Evolutionary conservation across 2,329 filamentous ascomycete genomes (phyloP).

Genomic region (Pseudogymnoascus sp.): DNA sequence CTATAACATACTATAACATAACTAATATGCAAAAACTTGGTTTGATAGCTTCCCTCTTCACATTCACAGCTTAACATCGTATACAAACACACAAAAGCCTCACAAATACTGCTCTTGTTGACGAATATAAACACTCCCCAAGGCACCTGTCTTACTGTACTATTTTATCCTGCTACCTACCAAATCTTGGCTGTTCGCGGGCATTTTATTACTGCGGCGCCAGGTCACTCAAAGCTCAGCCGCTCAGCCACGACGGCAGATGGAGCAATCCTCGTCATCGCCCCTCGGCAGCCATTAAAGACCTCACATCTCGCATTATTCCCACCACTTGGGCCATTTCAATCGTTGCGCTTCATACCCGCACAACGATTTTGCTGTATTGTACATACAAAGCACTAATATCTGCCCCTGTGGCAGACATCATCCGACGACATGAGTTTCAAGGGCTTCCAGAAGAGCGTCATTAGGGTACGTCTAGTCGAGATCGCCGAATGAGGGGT

Average conservation of each 20-base stretch:
- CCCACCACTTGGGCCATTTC: background rate
- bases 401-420: background rate
- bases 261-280: slow-evolving; percentile 25
- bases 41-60: background rate
- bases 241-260: slow-evolving; percentile 16
- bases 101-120: background rate
- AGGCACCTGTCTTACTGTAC: background rate
- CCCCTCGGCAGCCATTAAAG: slow-evolving; percentile 5
- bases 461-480: slow-evolving; percentile 63
- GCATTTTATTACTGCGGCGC: background rate
- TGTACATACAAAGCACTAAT: background rate
- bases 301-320: background rate
- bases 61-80: background rate
- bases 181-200: background rate
- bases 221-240: slow-evolving; percentile 5
- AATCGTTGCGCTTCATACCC: slow-evolving; percentile 4
- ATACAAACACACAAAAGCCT: background rate
- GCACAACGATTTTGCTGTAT: background rate
- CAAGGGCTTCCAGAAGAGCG: slow-evolving; percentile 88
- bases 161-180: background rate
- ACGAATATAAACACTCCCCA: background rate
- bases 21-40: background rate
- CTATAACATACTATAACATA: background rate
- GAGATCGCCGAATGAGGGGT: background rate
- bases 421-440: slow-evolving; percentile 67